Base-by-base conservation (phyloP, 2,329 filamentous ascomycete species). In the Fusarium nygamai region DNA sequence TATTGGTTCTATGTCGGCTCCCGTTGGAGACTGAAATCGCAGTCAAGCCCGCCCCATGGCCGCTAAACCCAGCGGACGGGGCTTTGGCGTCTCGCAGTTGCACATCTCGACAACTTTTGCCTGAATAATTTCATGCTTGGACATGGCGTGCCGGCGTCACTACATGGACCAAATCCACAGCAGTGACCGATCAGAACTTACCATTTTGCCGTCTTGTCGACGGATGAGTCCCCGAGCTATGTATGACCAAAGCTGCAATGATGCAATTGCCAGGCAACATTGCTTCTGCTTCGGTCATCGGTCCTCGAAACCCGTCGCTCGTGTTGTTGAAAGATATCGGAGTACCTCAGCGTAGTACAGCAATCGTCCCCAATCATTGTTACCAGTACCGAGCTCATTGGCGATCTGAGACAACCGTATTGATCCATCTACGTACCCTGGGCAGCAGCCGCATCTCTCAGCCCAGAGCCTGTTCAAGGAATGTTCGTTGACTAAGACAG, bases 81-180 rank as follows among this genome's bases (percentile, higher is more conserved):
- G 47, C 44, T 50, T 66, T 63, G 64, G 47, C 53, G 51, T 48
- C 29, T 53, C 34, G 33, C 46, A 61, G 77, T 78, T 43, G 53
- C 67, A 78, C 76, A 71, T 70, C 59, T 78, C 57, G 68, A 76
- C 41, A 71, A 51, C 61, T 71, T 71, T 78, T 67, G 74, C 66
- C 72, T 72, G 69, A 64, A 60, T 59, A 48, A 48, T 70, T 67
- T 59, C 51, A 68, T 71, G 75, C 66, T 72, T 69, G 74, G 70
- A 59, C 62, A 62, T 56, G 53, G 53, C 69, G 63, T 64, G 41
- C 65, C 50, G 31, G 75, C 77, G 54, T 61, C 56, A 78, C 76
- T 50, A 63, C 60, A 72, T 67, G 50, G 33, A 58, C 61, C 36
- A 68, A 75, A 57, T 50, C 65, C 69, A 61, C 67, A 64, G 57